phyloP scores from a whole-genome alignment of 2,329 filamentous ascomycete species.

The Beauveria varroae region DNA sequence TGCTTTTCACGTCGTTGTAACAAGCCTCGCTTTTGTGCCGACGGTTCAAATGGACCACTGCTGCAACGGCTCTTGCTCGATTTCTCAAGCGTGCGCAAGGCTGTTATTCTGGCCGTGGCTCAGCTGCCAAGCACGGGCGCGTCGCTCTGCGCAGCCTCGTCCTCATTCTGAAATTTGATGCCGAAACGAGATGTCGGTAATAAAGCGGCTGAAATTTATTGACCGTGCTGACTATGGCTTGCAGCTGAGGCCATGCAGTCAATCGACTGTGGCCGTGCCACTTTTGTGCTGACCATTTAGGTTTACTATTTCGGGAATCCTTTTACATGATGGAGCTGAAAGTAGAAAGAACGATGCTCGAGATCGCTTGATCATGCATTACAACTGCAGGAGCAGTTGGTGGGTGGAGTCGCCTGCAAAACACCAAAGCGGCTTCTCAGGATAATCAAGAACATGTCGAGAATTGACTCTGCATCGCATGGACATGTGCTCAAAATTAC shows the following conservation, averaged over 20 bases:
- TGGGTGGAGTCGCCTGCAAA: not conserved
- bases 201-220: not conserved
- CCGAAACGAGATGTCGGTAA: not conserved
- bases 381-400: not conserved
- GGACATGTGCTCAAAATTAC: too few relatives aligned
- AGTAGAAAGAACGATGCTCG: not conserved
- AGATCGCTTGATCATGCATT: too few relatives aligned
- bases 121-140: not conserved
- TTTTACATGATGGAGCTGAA: not conserved
- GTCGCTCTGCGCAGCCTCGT: not conserved
- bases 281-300: not conserved
- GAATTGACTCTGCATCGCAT: not conserved
- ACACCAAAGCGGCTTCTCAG: not conserved
- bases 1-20: not conserved
- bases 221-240: not conserved
- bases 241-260: not conserved
- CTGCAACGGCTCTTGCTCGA: too few relatives aligned
- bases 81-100: too few relatives aligned
- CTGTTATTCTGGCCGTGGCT: not conserved
- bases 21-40: not conserved
- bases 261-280: not conserved
- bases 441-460: not conserved
- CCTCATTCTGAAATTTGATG: not conserved
- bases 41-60: too few relatives aligned
- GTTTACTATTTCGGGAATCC: not conserved